Evolutionary conservation across 2,329 filamentous ascomycete genomes (phyloP).

Genomic region (Cladosporium sp.): DNA sequence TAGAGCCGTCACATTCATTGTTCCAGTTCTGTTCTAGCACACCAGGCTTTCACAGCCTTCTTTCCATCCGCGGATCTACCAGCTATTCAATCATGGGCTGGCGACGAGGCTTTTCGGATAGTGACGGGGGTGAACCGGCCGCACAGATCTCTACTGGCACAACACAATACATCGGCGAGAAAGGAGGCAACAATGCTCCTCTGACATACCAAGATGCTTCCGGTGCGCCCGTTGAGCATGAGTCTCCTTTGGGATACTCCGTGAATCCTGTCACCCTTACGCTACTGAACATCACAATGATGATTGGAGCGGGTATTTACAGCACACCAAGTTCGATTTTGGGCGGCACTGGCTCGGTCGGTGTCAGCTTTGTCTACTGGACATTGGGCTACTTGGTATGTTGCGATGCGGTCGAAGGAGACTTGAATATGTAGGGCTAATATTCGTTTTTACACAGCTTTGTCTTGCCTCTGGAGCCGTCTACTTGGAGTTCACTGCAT

Average conservation of each 20-base stretch:
- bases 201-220: slow-evolving; percentile 61
- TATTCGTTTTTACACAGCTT: background rate
- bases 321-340: slow-evolving; percentile 52
- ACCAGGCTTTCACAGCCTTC: background rate
- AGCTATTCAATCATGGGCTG: background rate
- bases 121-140: background rate
- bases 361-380: slow-evolving; percentile 65
- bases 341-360: slow-evolving; percentile 60
- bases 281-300: slow-evolving; percentile 57
- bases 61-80: background rate
- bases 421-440: background rate
- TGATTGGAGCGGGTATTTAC: slow-evolving; percentile 55
- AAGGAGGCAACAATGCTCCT: slow-evolving; percentile 52
- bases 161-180: slow-evolving; percentile 44
- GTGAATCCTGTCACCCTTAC: slow-evolving; percentile 59
- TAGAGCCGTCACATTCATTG: background rate
- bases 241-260: slow-evolving; percentile 61
- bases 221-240: slow-evolving; percentile 61
- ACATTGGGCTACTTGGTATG: slow-evolving; percentile 61
- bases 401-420: slow-evolving; percentile 30
- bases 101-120: background rate
- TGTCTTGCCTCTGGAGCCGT: slow-evolving; percentile 39
- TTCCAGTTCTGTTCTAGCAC: background rate
- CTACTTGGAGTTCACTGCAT: slow-evolving; percentile 65
- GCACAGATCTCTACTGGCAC: slow-evolving; percentile 36